These are phyloP conservation scores for Dactylonectria macrodidyma DNA, from an alignment of 2,329 filamentous ascomycete species.

Conservation along the genomic window DNA sequence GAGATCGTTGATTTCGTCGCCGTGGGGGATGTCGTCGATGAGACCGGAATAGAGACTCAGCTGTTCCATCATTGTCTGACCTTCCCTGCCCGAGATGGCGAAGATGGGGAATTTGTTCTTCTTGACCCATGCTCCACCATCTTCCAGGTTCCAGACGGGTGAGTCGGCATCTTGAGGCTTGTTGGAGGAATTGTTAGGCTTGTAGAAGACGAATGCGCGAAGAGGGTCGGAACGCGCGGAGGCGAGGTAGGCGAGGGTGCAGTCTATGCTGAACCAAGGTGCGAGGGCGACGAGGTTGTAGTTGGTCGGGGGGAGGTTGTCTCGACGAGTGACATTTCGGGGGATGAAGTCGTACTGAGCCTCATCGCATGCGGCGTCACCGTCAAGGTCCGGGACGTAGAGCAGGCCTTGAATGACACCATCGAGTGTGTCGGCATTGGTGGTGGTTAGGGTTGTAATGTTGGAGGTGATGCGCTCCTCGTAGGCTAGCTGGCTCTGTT, in stretches of 20 bases:
- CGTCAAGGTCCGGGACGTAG: constrained; percentile 82
- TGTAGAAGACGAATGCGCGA: constrained; percentile 76
- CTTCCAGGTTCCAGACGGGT: constrained; percentile 78
- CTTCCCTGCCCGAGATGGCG: constrained; percentile 79
- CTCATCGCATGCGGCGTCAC: constrained; percentile 73
- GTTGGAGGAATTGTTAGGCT: constrained; percentile 67
- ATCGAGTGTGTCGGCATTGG: constrained; percentile 71
- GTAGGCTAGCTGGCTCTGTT: constrained; percentile 65
- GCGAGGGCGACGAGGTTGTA: constrained; percentile 86
- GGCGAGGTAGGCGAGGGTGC: constrained; percentile 80
- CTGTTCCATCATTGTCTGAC: constrained; percentile 78
- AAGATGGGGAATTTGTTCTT: constrained; percentile 86
- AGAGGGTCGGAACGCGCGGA: constrained; percentile 72
- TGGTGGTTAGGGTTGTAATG: constrained; percentile 83
- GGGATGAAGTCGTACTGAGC: constrained; percentile 78
- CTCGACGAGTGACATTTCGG: constrained; percentile 79
- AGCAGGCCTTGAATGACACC: constrained; percentile 82
- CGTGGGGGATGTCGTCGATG: constrained; percentile 73
- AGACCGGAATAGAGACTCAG: constrained; percentile 85
- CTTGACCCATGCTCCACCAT: constrained; percentile 79
- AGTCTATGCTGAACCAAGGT: constrained; percentile 85
- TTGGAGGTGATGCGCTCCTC: constrained; percentile 67
- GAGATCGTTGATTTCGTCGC: constrained; percentile 67
- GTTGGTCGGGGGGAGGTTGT: constrained; percentile 77
- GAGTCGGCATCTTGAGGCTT: constrained; percentile 78